Conservation (phyloP, 2,329 filamentous ascomycete species). For the Colletotrichum viniferum region DNA sequence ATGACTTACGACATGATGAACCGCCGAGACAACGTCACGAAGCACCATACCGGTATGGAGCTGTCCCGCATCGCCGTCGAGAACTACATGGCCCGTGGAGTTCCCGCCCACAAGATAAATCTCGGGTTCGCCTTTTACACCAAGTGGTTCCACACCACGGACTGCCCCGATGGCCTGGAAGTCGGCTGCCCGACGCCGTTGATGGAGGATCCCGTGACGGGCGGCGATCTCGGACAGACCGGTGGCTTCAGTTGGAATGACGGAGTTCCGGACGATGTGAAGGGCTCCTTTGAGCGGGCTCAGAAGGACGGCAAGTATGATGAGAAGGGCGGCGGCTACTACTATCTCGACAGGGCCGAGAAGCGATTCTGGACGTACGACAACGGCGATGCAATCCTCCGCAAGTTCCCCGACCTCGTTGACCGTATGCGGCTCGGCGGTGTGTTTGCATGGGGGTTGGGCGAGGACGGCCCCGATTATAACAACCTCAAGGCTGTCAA, state of each 20-base stretch:
- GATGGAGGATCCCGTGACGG: conserved; percentile 63
- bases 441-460: conserved; percentile 77
- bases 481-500: conserved; percentile 40
- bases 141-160: conserved; percentile 64
- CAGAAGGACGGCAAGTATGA: conserved; percentile 59
- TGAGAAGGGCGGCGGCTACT: conserved; percentile 63
- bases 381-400: conserved; percentile 60
- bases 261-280: conserved; percentile 55
- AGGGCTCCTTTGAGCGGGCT: conserved; percentile 62
- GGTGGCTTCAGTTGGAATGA: conserved; percentile 67
- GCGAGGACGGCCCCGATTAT: conserved; percentile 63
- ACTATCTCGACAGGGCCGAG: conserved; percentile 66
- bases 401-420: conserved; percentile 68
- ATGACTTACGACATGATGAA: conserved; percentile 77
- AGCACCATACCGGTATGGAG: conserved; percentile 68
- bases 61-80: conserved; percentile 59
- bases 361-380: conserved; percentile 79
- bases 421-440: conserved; percentile 64
- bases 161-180: conserved; percentile 42
- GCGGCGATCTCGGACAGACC: conserved; percentile 60
- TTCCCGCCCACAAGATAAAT: conserved; percentile 57
- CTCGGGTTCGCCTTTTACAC: conserved; percentile 71
- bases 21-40: conserved; percentile 66
- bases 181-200: conserved; percentile 59
- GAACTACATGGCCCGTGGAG: conserved; percentile 62